These are phyloP conservation scores for Neofusicoccum parvum DNA, from an alignment of 2,329 filamentous ascomycete species.

Conservation along the genomic window DNA sequence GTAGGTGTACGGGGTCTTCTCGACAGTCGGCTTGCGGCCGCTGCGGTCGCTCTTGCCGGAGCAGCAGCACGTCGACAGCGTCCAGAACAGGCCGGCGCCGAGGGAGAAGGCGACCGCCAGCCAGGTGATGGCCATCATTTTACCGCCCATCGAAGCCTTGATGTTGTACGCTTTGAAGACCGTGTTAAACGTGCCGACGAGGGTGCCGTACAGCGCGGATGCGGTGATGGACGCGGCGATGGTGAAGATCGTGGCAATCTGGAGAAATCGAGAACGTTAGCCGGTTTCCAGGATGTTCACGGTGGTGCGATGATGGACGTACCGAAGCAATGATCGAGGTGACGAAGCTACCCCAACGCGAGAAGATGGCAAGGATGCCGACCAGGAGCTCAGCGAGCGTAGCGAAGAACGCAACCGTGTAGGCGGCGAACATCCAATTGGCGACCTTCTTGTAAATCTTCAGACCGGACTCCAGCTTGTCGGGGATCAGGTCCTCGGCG, in stretches of 20 bases:
- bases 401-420: constrained; percentile 70
- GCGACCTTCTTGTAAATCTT: constrained; percentile 72
- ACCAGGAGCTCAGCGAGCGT: constrained; percentile 73
- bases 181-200: constrained; percentile 69
- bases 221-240: constrained; percentile 70
- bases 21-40: constrained; percentile 47
- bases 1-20: constrained; percentile 65
- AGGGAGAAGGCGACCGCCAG: constrained; percentile 77
- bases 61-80: constrained; percentile 91
- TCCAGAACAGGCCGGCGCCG: constrained; percentile 82
- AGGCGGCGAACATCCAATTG: constrained; percentile 83
- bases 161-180: constrained; percentile 73
- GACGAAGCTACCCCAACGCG: constrained; percentile 76
- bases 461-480: constrained; percentile 64
- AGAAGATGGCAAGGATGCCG: constrained; percentile 82
- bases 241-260: constrained; percentile 58
- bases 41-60: constrained; percentile 59
- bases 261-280: background rate
- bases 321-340: constrained; percentile 76
- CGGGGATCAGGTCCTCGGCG: constrained; percentile 60
- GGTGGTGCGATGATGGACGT: constrained; percentile 46
- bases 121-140: constrained; percentile 75
- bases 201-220: constrained; percentile 71
- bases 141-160: constrained; percentile 64
- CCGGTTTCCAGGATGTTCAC: background rate